phyloP scores from a whole-genome alignment of 306 rosid species.

The Ammopiptanthus mongolicus region DNA sequence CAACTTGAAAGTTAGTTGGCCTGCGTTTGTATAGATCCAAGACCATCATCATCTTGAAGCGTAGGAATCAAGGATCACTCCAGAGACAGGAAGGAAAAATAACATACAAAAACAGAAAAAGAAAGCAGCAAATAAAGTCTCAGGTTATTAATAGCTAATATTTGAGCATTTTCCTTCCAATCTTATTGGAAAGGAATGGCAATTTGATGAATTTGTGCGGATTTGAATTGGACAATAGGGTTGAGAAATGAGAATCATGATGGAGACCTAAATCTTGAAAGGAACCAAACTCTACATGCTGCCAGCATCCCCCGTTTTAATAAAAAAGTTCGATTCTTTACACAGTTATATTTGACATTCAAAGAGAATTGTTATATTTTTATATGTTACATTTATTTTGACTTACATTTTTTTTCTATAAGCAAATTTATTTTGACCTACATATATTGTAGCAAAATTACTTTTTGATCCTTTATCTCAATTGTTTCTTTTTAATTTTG shows the following conservation, averaged over 20 bases:
- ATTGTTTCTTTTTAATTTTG: too few relatives aligned
- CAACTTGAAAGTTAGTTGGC: constrained; percentile 16
- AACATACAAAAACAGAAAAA: background rate
- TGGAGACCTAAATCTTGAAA: background rate
- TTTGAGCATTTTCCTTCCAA: background rate
- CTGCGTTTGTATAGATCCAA: background rate
- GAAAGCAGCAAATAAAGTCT: background rate
- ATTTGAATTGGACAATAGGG: background rate
- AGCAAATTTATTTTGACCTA: too few relatives aligned
- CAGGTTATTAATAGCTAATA: background rate
- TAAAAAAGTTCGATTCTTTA: background rate
- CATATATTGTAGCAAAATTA: too few relatives aligned
- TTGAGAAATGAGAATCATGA: background rate
- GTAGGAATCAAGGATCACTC: constrained; percentile 19
- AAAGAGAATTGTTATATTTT: too few relatives aligned
- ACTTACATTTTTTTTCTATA: too few relatives aligned
- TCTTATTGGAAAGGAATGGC: background rate
- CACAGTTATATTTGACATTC: too few relatives aligned
- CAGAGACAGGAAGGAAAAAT: background rate
- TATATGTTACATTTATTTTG: too few relatives aligned
- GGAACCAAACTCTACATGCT: constrained; percentile 6
- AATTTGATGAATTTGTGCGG: background rate
- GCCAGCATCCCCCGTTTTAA: background rate
- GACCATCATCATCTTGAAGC: too few relatives aligned
- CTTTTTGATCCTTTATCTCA: too few relatives aligned